Evolutionary conservation across 2,329 filamentous ascomycete genomes (phyloP).

Genomic region (Aspergillus sp.): DNA sequence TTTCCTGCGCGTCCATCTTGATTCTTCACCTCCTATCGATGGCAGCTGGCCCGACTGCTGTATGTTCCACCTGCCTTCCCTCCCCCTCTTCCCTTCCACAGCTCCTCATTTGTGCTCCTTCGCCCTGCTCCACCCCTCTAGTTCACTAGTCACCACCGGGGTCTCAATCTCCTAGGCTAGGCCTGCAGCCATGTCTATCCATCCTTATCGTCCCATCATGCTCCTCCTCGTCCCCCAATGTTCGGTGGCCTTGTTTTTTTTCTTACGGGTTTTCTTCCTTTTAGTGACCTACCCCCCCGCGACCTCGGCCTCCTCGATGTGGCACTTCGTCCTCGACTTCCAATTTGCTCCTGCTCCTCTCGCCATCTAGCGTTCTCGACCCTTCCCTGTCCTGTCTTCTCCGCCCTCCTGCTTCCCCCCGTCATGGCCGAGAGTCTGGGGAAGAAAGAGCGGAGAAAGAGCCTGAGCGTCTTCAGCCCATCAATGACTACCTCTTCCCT

Average conservation of each 20-base stretch:
- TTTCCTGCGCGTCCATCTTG: background rate
- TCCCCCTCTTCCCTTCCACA: conserved; percentile 21
- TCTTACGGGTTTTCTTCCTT: conserved; percentile 1
- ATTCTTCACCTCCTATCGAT: conserved; percentile 31
- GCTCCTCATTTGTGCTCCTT: conserved; percentile 26
- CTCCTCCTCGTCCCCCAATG: conserved; percentile 6
- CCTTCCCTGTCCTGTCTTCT: conserved; percentile 9
- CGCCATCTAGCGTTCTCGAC: conserved; percentile 4
- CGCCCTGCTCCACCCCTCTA: conserved; percentile 20
- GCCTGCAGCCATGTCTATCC: conserved; percentile 19
- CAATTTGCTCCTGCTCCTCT: conserved; percentile 2
- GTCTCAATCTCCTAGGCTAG: conserved; percentile 22
- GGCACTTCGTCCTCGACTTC: conserved; percentile 21
- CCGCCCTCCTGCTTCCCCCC: conserved; percentile 15
- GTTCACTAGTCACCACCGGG: conserved; percentile 18
- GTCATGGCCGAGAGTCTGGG: conserved; percentile 35
- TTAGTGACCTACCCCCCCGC: conserved; percentile 25
- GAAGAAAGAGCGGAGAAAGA: conserved; percentile 41
- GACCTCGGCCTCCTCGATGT: conserved; percentile 35
- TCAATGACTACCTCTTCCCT: conserved; percentile 28
- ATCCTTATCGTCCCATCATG: conserved; percentile 20
- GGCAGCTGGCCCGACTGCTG: conserved; percentile 33
- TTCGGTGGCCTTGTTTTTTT: conserved; percentile 10
- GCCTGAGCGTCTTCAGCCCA: conserved; percentile 36
- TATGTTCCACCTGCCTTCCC: conserved; percentile 27